A percentile compares a stretch with the other conserved stretches of the same genome.
phyloP scores from a whole-genome alignment of 495 filamentous ascomycete species.

The Penicillium riverlandense region DNA sequence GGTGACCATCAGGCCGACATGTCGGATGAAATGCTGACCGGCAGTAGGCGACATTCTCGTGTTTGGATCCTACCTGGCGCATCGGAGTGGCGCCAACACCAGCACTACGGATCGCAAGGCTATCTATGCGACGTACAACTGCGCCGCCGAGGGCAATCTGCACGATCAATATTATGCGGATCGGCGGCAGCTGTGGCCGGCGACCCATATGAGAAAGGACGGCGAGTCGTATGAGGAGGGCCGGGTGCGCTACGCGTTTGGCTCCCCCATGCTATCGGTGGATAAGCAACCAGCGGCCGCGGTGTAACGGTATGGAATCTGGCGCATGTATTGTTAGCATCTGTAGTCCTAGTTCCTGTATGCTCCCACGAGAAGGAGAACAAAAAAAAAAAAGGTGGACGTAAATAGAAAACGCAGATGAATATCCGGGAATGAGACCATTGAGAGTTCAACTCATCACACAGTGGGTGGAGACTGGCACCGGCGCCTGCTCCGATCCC shows the following conservation, averaged over 20 bases:
- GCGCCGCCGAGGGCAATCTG: slow-evolving; percentile 32
- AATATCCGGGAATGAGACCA: no score
- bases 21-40: neutral
- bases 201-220: slow-evolving; percentile 35
- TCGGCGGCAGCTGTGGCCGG: slow-evolving; percentile 32
- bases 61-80: slow-evolving; percentile 39
- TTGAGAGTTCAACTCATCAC: no score
- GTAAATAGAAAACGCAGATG: no score
- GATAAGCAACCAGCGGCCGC: slow-evolving; percentile 12
- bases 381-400: no score
- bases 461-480: no score
- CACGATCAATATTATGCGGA: slow-evolving; percentile 38
- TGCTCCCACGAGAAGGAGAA: no score
- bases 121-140: slow-evolving; percentile 42
- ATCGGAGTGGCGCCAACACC: slow-evolving; percentile 34
- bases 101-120: slow-evolving; percentile 30
- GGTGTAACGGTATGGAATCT: neutral
- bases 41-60: slow-evolving; percentile 31
- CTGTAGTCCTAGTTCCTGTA: no score
- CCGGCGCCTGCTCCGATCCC: no score
- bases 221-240: slow-evolving; percentile 33
- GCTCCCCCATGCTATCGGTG: slow-evolving; percentile 35
- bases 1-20: neutral
- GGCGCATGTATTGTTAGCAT: no score
- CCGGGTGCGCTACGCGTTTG: slow-evolving; percentile 30